These are phyloP conservation scores for Phytophthora chlamydospora DNA, from an alignment of 352 stramenopile species.

Conservation along the genomic window DNA sequence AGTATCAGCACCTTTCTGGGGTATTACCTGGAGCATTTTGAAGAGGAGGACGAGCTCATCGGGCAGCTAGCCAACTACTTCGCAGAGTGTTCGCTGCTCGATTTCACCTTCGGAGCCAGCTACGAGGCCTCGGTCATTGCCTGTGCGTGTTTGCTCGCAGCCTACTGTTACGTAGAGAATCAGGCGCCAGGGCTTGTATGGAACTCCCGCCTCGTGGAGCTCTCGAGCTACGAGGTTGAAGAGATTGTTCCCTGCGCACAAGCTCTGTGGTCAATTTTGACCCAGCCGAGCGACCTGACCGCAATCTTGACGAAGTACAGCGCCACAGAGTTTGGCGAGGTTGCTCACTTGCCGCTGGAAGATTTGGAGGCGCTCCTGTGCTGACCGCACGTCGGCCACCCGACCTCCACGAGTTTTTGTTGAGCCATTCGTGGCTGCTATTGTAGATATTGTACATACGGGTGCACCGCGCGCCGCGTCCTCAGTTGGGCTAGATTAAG, in stretches of 20 bases:
- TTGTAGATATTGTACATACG: slow-evolving; percentile 39
- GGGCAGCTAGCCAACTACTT: slow-evolving; percentile 63
- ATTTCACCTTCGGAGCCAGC: slow-evolving; percentile 54
- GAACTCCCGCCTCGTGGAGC: slow-evolving; percentile 53
- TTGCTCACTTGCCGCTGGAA: slow-evolving; percentile 42
- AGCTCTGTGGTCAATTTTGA: slow-evolving; percentile 43
- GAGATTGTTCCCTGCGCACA: slow-evolving; percentile 44
- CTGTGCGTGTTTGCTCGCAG: slow-evolving; percentile 53
- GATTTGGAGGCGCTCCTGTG: slow-evolving; percentile 37
- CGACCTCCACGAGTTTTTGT: slow-evolving; percentile 22
- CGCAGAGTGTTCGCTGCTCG: slow-evolving; percentile 58
- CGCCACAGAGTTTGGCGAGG: slow-evolving; percentile 40
- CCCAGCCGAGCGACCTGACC: slow-evolving; percentile 43
- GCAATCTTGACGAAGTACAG: slow-evolving; percentile 56
- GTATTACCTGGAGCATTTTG: slow-evolving; percentile 92
- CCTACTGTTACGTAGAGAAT: slow-evolving; percentile 56
- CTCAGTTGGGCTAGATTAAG: slow-evolving; percentile 23
- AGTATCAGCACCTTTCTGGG: slow-evolving; percentile 96
- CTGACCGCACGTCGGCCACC: slow-evolving; percentile 17
- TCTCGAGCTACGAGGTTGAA: slow-evolving; percentile 53
- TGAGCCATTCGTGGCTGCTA: slow-evolving; percentile 21
- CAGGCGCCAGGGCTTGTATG: slow-evolving; percentile 47
- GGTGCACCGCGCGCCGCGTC: slow-evolving; percentile 2
- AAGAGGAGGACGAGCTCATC: slow-evolving; percentile 42
- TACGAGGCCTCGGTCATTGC: slow-evolving; percentile 61